A percentile compares a stretch with the other conserved stretches of the same genome.
Evolutionary conservation across 768 basidiomycete genomes (phyloP).

Genomic region (Candolleomyces aberdarensis): DNA sequence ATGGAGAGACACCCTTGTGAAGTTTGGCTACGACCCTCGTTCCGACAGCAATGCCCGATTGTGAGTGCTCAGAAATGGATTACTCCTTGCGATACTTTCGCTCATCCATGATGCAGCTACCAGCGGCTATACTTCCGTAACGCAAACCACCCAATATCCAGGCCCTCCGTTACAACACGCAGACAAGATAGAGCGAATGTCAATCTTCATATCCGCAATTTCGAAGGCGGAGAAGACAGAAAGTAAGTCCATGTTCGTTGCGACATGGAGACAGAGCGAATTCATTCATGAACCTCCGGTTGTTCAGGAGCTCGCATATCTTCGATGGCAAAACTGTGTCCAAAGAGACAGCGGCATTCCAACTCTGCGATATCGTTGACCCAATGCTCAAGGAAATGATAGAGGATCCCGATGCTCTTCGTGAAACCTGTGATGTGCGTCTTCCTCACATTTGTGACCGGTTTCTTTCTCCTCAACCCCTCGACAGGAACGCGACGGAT

Average conservation of each 20-base stretch:
- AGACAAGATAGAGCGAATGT: conserved; percentile 54
- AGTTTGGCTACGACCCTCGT: conserved; percentile 88
- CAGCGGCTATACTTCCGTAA: conserved; percentile 92
- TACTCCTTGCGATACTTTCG: not conserved
- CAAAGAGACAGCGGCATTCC: conserved; percentile 89
- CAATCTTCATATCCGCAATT: conserved; percentile 35
- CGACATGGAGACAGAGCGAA: conserved; percentile 5
- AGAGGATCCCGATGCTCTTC: conserved; percentile 62
- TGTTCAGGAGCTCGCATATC: conserved; percentile 63
- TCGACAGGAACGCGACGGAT: conserved; percentile 77
- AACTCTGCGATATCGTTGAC: conserved; percentile 90
- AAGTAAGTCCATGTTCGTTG: conserved; percentile 29
- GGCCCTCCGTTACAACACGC: conserved; percentile 72
- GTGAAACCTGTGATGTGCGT: conserved; percentile 74
- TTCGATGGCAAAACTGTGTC: conserved; percentile 84
- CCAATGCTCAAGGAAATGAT: conserved; percentile 82
- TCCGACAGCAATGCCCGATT: conserved; percentile 67
- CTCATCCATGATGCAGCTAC: conserved; percentile 53
- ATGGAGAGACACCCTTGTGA: conserved; percentile 86
- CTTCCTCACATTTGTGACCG: not conserved
- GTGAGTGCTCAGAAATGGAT: conserved; percentile 42
- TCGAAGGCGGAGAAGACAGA: conserved; percentile 42
- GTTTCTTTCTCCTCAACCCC: too few relatives aligned
- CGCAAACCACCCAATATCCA: conserved; percentile 73
- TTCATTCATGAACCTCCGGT: not conserved